These are phyloP conservation scores for Halophytophthora batemanensis DNA, from an alignment of 352 stramenopile species.

Conservation along the genomic window DNA sequence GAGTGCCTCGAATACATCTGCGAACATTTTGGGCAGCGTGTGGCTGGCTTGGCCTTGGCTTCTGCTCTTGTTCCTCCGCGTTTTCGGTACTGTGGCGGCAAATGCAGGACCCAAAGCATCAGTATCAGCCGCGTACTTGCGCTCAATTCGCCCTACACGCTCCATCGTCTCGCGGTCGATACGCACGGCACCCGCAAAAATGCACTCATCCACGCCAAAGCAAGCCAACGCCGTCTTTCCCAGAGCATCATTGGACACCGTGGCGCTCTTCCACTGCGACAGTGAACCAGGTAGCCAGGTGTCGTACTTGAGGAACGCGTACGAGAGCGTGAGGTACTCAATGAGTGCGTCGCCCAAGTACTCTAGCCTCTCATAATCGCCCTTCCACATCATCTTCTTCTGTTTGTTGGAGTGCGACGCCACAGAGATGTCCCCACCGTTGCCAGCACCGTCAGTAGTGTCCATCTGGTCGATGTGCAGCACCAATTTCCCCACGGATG, in stretches of 20 bases:
- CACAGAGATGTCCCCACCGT: constrained; percentile 15
- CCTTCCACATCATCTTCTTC: constrained; percentile 53
- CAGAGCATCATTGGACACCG: constrained; percentile 81
- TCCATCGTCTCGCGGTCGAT: constrained; percentile 70
- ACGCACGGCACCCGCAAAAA: constrained; percentile 56
- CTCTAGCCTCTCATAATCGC: constrained; percentile 88
- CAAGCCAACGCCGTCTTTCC: constrained; percentile 77
- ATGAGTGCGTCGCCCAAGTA: constrained; percentile 89
- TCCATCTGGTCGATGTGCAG: constrained; percentile 42
- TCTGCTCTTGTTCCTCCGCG: constrained; percentile 19
- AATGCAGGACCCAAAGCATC: constrained; percentile 23
- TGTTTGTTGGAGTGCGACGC: constrained; percentile 31
- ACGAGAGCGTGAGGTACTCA: constrained; percentile 86
- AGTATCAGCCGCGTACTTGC: constrained; percentile 33
- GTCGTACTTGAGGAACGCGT: constrained; percentile 68
- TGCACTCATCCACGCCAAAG: constrained; percentile 82
- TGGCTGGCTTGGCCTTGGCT: constrained; percentile 25
- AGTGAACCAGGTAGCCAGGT: constrained; percentile 77
- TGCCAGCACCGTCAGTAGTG: constrained; percentile 6
- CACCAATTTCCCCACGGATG: constrained; percentile 63
- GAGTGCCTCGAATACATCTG: constrained; percentile 85
- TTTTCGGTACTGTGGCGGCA: constrained; percentile 14
- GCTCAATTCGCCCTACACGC: constrained; percentile 41
- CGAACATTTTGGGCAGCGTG: constrained; percentile 81
- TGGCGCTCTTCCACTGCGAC: constrained; percentile 83